phyloP scores from a whole-genome alignment of 257 asterid species.

The Rubia yunnanensis region DNA sequence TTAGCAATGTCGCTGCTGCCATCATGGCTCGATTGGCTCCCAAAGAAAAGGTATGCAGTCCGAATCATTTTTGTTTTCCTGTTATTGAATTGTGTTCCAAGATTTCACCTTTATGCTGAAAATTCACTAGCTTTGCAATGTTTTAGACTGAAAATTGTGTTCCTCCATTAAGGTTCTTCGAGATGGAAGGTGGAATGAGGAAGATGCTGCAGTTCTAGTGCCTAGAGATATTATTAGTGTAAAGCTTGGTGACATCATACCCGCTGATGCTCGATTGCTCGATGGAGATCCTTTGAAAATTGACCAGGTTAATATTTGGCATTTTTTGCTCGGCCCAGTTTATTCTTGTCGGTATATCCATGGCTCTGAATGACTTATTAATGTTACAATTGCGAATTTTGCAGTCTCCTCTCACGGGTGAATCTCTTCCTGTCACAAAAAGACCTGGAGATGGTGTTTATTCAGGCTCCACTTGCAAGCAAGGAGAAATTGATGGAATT shows the following conservation, averaged over 20 bases:
- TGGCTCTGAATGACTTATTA: slow-evolving; percentile 6
- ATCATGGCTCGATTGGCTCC: slow-evolving; percentile 99
- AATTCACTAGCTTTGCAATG: background rate
- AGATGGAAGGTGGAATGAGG: slow-evolving; percentile 93
- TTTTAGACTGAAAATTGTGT: slow-evolving; percentile 14
- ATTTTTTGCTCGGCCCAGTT: slow-evolving; percentile 5
- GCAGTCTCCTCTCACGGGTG: slow-evolving; percentile 97
- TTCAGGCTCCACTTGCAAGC: slow-evolving; percentile 98
- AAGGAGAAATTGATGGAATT: slow-evolving; percentile 85
- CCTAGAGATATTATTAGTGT: slow-evolving; percentile 88
- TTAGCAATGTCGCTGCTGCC: slow-evolving; percentile 98
- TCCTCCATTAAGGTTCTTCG: slow-evolving; percentile 59
- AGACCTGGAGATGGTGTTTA: slow-evolving; percentile 95
- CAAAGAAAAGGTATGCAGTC: slow-evolving; percentile 57
- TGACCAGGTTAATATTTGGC: slow-evolving; percentile 55
- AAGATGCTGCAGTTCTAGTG: slow-evolving; percentile 72
- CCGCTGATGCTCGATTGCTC: slow-evolving; percentile 93
- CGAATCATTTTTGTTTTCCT: background rate
- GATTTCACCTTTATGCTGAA: background rate
- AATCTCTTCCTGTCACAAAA: slow-evolving; percentile 93
- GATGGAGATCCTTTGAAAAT: slow-evolving; percentile 95
- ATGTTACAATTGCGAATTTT: slow-evolving; percentile 10
- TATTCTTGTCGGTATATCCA: background rate
- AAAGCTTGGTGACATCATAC: slow-evolving; percentile 87
- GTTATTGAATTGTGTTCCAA: background rate